Percentiles rank a stretch among this genome's conserved stretches.
phyloP scores from a whole-genome alignment of 257 asterid genomes.

The Petunia secreta region DNA sequence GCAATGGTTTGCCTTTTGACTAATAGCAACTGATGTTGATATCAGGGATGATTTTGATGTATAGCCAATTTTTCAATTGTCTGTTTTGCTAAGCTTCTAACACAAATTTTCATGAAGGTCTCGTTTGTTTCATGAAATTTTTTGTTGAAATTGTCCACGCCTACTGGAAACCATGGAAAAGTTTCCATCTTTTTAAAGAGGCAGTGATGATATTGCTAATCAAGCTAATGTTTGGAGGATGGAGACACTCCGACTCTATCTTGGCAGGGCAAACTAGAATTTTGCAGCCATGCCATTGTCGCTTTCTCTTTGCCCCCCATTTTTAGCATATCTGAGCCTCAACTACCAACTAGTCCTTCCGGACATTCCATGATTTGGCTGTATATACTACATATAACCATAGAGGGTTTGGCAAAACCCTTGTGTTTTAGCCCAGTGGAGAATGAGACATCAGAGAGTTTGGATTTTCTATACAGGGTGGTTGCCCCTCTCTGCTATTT shows the following conservation, averaged over 20 bases:
- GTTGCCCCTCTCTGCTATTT: not conserved
- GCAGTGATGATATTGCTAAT: not conserved
- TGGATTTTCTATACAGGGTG: not conserved
- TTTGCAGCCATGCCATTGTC: not conserved
- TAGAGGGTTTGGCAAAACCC: not conserved
- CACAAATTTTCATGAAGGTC: not conserved
- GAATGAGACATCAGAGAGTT: not conserved
- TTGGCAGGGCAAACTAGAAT: constrained; percentile 7
- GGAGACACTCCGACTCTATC: constrained; percentile 1
- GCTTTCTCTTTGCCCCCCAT: constrained; percentile 7
- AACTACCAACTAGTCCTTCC: not conserved
- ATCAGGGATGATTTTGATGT: no score
- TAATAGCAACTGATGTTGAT: no score
- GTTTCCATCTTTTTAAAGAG: not conserved
- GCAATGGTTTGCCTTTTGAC: no score
- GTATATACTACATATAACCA: not conserved
- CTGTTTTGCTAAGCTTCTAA: not conserved
- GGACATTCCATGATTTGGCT: not conserved
- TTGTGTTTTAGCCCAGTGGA: not conserved
- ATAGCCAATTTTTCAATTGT: not conserved
- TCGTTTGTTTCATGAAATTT: not conserved
- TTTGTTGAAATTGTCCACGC: no score
- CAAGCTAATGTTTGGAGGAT: not conserved
- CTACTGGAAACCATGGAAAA: not conserved
- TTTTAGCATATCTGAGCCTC: constrained; percentile 10